Base-by-base conservation (phyloP, 345 rosid species). In the Lepidium didymum region DNA sequence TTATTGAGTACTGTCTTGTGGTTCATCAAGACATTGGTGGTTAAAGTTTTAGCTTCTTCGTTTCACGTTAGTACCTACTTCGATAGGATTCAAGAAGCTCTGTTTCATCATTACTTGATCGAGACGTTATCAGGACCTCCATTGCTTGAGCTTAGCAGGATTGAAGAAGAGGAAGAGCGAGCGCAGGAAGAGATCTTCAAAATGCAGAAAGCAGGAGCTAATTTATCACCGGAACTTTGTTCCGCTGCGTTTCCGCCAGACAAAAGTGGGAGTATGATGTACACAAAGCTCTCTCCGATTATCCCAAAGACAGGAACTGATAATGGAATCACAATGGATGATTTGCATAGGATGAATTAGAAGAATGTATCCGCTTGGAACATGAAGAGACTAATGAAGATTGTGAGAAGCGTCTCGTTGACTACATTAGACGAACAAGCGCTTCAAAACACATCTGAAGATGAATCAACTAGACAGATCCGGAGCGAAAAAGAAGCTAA, bases 351-450 rank as follows among this genome's bases (percentile, higher is more conserved):
- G 74, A 78, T 94, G 57, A 94, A 82, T 47, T 70, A 73, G 6
- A 84, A 81, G 86, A 94, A 94, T 23, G 67, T 94, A 6, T 94
- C 97, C 0, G 99, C 99, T 13, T 94, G 97, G 99, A 91, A 86
- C 57, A 94, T 94, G 99, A 94, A 94, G 83, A 86, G 95, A 69
- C 72, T 94, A 77, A 80, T 94, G 81, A 94, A 87, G 19, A 84
- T 94, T 35, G 96, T 94, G 4, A 75, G 88, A 62, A 74, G 81
- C 1, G 99, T 89, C 4, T 75, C 90, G 0, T 65, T 94, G 33
- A 72, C 91, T 1, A 94, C 99, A 7, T 61, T 94, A 76, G 96
- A 87, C 36, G 99, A 94, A 64, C 92, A 89, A 58, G 59, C 83
- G 13, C 77, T 79, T 16, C 79, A 75, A n/a, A 56, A 69, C 4